Conservation (phyloP, 441 rosid genomes). For the Lepidium campestre region DNA sequence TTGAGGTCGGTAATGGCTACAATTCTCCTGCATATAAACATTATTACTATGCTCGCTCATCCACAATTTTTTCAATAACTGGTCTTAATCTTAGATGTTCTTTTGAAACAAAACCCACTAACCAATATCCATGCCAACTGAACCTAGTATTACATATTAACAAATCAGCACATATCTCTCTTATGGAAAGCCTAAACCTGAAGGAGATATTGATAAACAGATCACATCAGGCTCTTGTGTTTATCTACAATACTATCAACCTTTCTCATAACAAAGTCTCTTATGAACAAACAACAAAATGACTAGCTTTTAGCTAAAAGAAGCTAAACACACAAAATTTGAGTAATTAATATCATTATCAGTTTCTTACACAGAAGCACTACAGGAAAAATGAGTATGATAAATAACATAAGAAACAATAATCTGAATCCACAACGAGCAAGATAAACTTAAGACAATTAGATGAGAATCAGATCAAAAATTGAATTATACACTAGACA, state of each 20-base stretch:
- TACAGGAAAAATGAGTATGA: too few relatives aligned
- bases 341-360: background rate
- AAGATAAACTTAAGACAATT: too few relatives aligned
- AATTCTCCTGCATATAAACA: too few relatives aligned
- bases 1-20: too few relatives aligned
- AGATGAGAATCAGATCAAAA: too few relatives aligned
- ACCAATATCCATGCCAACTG: background rate
- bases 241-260: background rate
- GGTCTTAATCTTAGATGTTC: too few relatives aligned
- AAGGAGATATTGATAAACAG: background rate
- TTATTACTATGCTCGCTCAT: too few relatives aligned
- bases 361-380: background rate
- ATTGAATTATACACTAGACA: too few relatives aligned
- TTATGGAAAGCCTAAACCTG: background rate
- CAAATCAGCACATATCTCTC: background rate
- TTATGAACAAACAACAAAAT: background rate
- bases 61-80: too few relatives aligned
- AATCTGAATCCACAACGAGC: too few relatives aligned
- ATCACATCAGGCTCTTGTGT: background rate
- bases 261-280: background rate
- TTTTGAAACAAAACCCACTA: too few relatives aligned
- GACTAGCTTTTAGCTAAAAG: background rate
- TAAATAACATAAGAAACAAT: too few relatives aligned
- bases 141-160: slow-evolving; percentile 5
- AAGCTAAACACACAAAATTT: background rate